Percentiles rank a stretch among this genome's conserved stretches.
Conservation (phyloP, 2,329 filamentous ascomycete species). For the Fusarium clavum region DNA sequence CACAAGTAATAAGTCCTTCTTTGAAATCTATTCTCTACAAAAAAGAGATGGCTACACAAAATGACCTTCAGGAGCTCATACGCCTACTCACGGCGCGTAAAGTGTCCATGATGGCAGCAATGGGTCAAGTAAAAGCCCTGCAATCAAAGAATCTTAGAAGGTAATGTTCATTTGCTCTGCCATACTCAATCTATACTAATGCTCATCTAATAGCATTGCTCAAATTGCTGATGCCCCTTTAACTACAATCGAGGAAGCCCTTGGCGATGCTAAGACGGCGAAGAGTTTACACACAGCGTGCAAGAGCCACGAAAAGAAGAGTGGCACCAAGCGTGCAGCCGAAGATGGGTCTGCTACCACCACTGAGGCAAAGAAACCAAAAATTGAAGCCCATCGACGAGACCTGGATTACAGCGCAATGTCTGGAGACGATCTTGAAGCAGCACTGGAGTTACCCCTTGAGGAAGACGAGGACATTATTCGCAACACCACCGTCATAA, state of each 20-base stretch:
- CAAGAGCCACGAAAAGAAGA: conserved; percentile 62
- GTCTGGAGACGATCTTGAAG: conserved; percentile 70
- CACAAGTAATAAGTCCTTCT: background rate
- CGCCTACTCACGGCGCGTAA: conserved; percentile 70
- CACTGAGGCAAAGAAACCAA: conserved; percentile 48
- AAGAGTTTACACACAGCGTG: conserved; percentile 65
- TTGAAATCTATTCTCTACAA: background rate
- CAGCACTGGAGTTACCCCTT: conserved; percentile 69
- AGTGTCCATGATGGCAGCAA: conserved; percentile 68
- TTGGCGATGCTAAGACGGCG: conserved; percentile 60
- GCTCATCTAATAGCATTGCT: conserved; percentile 56
- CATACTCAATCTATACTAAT: background rate
- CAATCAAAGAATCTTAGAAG: conserved; percentile 66
- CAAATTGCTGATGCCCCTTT: conserved; percentile 65
- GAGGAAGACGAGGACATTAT: conserved; percentile 70
- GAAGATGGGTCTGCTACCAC: conserved; percentile 28
- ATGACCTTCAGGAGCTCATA: conserved; percentile 71
- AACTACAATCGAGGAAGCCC: conserved; percentile 57
- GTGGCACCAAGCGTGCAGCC: conserved; percentile 48
- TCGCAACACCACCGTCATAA: conserved; percentile 68
- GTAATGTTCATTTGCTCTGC: conserved; percentile 51
- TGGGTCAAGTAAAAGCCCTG: conserved; percentile 68
- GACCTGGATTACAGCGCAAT: conserved; percentile 56
- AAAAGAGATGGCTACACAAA: conserved; percentile 64
- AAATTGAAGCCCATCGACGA: conserved; percentile 50